Evolutionary conservation across 106 monocot species (phyloP), one percentile per base, ranked within the genome.

Genomic region (Posidonia australis): DNA sequence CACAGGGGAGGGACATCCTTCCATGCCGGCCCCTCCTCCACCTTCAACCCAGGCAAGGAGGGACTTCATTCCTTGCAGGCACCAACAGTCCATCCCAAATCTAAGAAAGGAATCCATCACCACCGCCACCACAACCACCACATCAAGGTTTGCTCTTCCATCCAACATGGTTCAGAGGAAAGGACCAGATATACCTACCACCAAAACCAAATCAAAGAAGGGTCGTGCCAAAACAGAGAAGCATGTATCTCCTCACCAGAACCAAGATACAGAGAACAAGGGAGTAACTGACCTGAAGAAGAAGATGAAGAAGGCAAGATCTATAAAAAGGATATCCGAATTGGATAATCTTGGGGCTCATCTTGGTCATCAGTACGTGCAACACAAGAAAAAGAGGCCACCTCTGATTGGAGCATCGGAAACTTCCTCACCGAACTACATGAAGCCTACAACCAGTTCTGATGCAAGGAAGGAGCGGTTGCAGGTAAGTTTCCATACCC

Each of bases 401-500:
- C 5, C 55, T 20, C 31, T 23, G 12, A 30, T 1, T 9, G 32
- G 1, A 22, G 23, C 9, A 30, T 20, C 43, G 16, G 30, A 31
- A 14, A 45, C 11, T n/a, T 17, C 17, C 0, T 18, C 29, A 48
- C 82, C 80, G 0, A 81, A 81, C 18, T 88, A 79, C 53, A 84
- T 88, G 83, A 84, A 74, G 66, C 65, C 78, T 49, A 88, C 88
- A 28, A 76, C 22, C 51, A 67, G 78, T 58, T 84, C 73, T 1
- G 84, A 70, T 59, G 67, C 78, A 2, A 75, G 72, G 73, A 83
- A 70, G 75, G 77, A 78, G 66, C 58, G 28, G 27, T 11, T 19
- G 18, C 44, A 30, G 75, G 78, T 75, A 62, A 63, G 46, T 41
- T 17, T 22, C 17, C 59, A 2, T 55, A 29, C 58, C 46, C 13